phyloP scores from a whole-genome alignment of 768 basidiomycete species.

The Trichaptum fuscoviolaceum region DNA sequence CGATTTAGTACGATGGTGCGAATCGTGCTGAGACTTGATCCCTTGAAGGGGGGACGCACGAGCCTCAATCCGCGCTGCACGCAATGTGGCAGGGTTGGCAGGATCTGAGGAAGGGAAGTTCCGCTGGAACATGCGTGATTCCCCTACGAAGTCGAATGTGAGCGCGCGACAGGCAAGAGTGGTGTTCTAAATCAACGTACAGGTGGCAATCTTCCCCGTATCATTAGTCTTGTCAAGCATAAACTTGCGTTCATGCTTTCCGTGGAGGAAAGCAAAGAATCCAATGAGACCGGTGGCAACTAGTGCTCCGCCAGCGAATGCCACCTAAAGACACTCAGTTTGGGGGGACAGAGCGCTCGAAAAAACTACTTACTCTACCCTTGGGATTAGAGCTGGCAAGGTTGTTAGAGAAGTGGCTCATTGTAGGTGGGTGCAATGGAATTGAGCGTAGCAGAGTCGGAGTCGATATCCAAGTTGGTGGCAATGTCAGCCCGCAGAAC shows the following conservation, averaged over 20 bases:
- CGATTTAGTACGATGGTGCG: neutral
- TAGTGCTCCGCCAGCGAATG: slow-evolving; percentile 21
- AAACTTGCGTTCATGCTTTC: slow-evolving; percentile 19
- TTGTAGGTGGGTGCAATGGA: neutral
- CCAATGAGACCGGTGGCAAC: slow-evolving; percentile 17
- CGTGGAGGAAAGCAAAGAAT: slow-evolving; percentile 20
- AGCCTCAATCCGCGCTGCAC: neutral
- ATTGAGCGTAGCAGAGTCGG: neutral
- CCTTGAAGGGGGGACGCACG: neutral
- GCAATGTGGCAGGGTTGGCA: slow-evolving; percentile 14
- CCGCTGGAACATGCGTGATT: slow-evolving; percentile 23
- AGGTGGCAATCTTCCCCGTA: slow-evolving; percentile 14
- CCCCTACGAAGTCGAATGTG: slow-evolving; percentile 15
- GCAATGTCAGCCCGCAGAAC: neutral
- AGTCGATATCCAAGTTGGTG: neutral
- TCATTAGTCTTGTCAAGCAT: slow-evolving; percentile 6
- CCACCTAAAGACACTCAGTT: slow-evolving; percentile 13
- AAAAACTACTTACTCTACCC: neutral
- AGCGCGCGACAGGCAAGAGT: neutral
- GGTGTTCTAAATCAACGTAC: slow-evolving; percentile 11
- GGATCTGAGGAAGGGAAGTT: slow-evolving; percentile 16
- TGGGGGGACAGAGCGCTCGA: neutral
- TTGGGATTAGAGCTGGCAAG: neutral
- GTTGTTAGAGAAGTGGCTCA: neutral
- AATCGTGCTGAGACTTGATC: neutral